Conservation (phyloP, 441 rosid species). For the Theobroma grandiflorum region DNA sequence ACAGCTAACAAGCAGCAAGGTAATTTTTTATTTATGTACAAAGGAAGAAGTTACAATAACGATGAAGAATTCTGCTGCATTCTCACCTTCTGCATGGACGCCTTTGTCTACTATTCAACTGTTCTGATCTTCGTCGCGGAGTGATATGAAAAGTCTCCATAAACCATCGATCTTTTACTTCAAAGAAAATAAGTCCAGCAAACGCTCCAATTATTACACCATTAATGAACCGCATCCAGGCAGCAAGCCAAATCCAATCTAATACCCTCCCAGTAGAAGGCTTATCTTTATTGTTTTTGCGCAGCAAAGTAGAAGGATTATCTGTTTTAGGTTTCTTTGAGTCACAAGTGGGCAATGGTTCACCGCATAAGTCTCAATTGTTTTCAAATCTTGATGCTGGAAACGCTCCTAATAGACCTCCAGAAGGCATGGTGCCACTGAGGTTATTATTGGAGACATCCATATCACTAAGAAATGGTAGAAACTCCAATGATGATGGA, state of each 20-base stretch:
- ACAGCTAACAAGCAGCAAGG: too few species aligned
- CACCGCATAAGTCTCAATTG: background rate
- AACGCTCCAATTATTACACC: background rate
- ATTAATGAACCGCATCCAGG: background rate
- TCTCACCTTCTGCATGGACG: too few species aligned
- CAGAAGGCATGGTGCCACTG: background rate
- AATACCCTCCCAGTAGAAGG: background rate
- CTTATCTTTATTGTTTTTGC: too few species aligned
- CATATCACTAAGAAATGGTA: background rate
- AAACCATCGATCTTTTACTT: background rate
- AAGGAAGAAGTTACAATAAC: too few species aligned
- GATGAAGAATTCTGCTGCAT: too few species aligned
- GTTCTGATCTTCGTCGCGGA: too few species aligned
- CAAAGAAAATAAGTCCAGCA: background rate
- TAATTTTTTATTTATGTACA: too few species aligned
- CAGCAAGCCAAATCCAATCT: background rate
- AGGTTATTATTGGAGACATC: constrained; percentile 14
- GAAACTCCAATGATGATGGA: background rate
- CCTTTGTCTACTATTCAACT: too few species aligned
- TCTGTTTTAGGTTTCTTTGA: too few species aligned
- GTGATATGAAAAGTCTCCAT: too few species aligned
- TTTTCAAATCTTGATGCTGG: constrained; percentile 1
- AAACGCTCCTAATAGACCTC: background rate
- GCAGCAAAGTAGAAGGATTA: too few species aligned
- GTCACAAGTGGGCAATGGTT: background rate